Evolutionary conservation across 2,329 filamentous ascomycete genomes (phyloP).

Genomic region (Endocalyx cinctus): DNA sequence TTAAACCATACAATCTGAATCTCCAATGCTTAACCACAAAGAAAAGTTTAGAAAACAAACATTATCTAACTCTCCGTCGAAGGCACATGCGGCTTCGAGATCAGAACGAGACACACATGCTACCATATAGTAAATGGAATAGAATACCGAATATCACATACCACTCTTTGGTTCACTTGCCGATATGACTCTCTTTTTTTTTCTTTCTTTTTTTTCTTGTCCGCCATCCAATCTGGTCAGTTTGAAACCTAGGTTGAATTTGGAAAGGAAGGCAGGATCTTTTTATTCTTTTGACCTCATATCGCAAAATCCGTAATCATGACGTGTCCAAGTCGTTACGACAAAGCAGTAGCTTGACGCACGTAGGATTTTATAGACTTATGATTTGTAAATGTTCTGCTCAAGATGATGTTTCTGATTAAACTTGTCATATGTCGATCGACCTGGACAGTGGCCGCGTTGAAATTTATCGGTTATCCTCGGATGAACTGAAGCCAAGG

Average conservation of each 20-base stretch:
- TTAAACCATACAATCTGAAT: slow-evolving; percentile 25
- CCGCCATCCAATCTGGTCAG: slow-evolving; percentile 19
- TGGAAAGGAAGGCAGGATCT: slow-evolving; percentile 13
- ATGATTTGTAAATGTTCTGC: slow-evolving; percentile 50
- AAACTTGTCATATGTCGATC: slow-evolving; percentile 42
- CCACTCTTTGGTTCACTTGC: no score
- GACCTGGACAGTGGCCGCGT: slow-evolving; percentile 29
- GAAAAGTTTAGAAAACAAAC: no score
- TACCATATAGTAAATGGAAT: no score
- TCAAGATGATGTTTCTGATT: slow-evolving; percentile 45
- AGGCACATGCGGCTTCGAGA: no score
- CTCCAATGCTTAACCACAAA: slow-evolving; percentile 23
- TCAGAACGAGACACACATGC: no score
- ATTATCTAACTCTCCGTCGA: slow-evolving; percentile 24
- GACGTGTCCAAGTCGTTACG: slow-evolving; percentile 56
- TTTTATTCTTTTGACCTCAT: slow-evolving; percentile 27
- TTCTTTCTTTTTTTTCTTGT: no score
- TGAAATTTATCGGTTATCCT: slow-evolving; percentile 22
- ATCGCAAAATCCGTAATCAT: slow-evolving; percentile 59
- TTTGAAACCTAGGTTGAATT: slow-evolving; percentile 13
- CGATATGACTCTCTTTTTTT: no score
- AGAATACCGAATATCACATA: no score
- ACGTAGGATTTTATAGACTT: slow-evolving; percentile 55
- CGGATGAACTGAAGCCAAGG: slow-evolving; percentile 12
- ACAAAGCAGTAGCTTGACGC: slow-evolving; percentile 42